phyloP scores from a whole-genome alignment of 345 rosid genomes.

The Gossypium raimondii region DNA sequence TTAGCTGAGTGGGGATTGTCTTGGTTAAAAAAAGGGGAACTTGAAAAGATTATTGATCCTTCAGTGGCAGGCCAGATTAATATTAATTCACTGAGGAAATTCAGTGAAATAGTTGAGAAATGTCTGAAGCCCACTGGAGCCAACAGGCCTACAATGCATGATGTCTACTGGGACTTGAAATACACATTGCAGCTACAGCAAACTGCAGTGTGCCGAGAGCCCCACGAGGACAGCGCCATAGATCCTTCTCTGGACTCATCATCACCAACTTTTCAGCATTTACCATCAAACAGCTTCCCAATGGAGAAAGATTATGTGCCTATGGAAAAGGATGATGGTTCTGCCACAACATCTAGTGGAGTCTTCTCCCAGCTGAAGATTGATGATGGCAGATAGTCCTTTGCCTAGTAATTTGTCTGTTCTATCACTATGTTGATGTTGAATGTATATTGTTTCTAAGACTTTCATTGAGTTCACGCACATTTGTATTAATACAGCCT shows the following conservation, averaged over 20 bases:
- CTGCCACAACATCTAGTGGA: constrained; percentile 4
- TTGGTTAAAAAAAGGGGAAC: constrained; percentile 27
- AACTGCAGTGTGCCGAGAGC: constrained; percentile 22
- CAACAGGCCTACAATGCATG: constrained; percentile 54
- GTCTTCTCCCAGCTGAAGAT: constrained; percentile 34
- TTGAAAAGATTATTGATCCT: constrained; percentile 44
- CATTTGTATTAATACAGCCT: background rate
- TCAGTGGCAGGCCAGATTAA: constrained; percentile 29
- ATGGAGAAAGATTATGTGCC: constrained; percentile 18
- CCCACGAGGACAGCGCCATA: constrained; percentile 24
- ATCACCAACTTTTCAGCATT: constrained; percentile 15
- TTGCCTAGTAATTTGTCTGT: background rate
- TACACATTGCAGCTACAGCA: constrained; percentile 40
- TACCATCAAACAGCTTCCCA: constrained; percentile 28
- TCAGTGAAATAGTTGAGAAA: constrained; percentile 42
- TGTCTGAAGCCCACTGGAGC: constrained; percentile 47
- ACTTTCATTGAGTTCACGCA: no score
- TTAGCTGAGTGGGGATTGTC: constrained; percentile 47
- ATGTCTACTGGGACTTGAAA: constrained; percentile 58
- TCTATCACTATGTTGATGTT: background rate
- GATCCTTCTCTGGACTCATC: constrained; percentile 24
- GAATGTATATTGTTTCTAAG: background rate
- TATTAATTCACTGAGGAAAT: constrained; percentile 43
- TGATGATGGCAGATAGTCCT: constrained; percentile 28
- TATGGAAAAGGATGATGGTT: constrained; percentile 7